Percentiles rank a stretch among this genome's conserved stretches.
Evolutionary conservation across 805 yeast genomes (phyloP).

Genomic region (Barnettozyma siamensis): DNA sequence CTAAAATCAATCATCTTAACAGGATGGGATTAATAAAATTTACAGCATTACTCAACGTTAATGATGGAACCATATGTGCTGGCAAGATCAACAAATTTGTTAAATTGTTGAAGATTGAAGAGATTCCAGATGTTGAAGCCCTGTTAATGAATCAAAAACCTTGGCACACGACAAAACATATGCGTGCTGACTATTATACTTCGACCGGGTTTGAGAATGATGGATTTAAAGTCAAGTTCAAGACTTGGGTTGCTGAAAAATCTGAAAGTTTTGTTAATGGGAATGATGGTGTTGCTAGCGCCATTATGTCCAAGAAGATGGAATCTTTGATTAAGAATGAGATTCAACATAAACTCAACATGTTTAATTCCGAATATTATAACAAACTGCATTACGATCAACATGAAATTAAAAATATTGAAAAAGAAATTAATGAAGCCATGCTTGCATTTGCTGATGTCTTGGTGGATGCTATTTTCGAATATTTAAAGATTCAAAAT

Average conservation of each 20-base stretch:
- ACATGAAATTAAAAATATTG: not conserved
- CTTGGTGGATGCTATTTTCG: not conserved
- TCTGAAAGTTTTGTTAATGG: not conserved
- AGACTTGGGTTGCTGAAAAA: not conserved
- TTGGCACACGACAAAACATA: too few relatives aligned
- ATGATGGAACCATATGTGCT: not conserved
- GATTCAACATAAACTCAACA: not conserved
- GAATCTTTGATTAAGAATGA: not conserved
- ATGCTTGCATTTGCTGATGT: not conserved
- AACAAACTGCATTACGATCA: slow-evolving; percentile 1
- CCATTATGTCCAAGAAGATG: not conserved
- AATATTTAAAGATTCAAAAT: not conserved
- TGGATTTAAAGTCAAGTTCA: too few relatives aligned
- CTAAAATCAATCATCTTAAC: not conserved
- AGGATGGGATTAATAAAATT: slow-evolving; percentile 2
- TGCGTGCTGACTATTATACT: too few relatives aligned
- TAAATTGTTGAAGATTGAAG: not conserved
- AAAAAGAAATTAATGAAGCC: not conserved
- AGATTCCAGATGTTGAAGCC: not conserved
- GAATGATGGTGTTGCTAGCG: not conserved
- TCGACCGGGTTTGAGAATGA: too few relatives aligned
- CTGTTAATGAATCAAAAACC: not conserved
- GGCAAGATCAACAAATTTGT: not conserved
- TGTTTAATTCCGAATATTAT: slow-evolving; percentile 1
- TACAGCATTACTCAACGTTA: not conserved